phyloP scores from a whole-genome alignment of 306 rosid species.

The Herpetospermum pedunculosum region DNA sequence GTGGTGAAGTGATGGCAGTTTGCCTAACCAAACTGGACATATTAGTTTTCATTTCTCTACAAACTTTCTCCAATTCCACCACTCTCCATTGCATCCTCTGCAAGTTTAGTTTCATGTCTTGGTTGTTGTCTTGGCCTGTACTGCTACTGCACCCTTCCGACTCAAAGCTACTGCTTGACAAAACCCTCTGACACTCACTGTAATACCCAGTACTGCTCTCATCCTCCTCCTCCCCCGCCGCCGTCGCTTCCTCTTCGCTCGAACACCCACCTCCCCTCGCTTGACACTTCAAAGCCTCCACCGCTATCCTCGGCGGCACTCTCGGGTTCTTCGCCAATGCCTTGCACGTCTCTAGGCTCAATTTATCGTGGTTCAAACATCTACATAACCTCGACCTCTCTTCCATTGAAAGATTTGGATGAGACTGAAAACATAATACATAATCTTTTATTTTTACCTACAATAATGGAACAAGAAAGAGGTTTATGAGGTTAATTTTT shows the following conservation, averaged over 20 bases:
- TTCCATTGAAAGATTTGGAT: constrained; percentile 35
- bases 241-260: neutral
- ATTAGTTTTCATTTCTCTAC: constrained; percentile 46
- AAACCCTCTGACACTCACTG: constrained; percentile 14
- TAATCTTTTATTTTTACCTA: neutral
- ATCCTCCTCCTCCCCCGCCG: neutral
- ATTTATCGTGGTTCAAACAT: constrained; percentile 55
- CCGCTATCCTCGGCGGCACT: constrained; percentile 60
- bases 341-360: constrained; percentile 49
- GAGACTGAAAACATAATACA: constrained; percentile 37
- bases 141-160: constrained; percentile 4
- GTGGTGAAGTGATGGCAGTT: constrained; percentile 23
- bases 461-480: neutral
- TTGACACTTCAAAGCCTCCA: constrained; percentile 29
- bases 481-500: neutral
- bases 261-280: constrained; percentile 1
- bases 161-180: constrained; percentile 30
- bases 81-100: constrained; percentile 55
- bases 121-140: constrained; percentile 18
- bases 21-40: constrained; percentile 34
- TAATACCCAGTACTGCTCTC: neutral
- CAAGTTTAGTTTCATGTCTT: constrained; percentile 23
- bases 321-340: constrained; percentile 66
- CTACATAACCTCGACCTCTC: constrained; percentile 58
- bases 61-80: constrained; percentile 48